phyloP scores from a whole-genome alignment of 495 filamentous ascomycete species.

The Lasiosphaeria miniovina region DNA sequence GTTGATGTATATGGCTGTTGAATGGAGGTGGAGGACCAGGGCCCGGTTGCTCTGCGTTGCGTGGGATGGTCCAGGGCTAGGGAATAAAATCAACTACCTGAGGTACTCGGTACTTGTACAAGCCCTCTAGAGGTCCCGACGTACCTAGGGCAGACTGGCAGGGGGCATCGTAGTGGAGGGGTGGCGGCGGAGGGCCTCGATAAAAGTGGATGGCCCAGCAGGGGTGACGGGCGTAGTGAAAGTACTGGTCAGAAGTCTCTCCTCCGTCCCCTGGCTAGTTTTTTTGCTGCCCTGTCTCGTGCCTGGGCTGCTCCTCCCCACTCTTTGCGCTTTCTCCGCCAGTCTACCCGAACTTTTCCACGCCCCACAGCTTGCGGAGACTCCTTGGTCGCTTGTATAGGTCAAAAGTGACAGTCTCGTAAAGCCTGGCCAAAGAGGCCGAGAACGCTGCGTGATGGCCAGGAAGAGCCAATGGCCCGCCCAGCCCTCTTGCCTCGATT shows the following conservation, averaged over 20 bases:
- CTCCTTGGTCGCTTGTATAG: neutral
- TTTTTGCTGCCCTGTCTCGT: neutral
- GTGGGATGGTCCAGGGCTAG: constrained; percentile 25
- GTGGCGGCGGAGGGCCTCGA: constrained; percentile 15
- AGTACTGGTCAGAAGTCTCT: constrained; percentile 15
- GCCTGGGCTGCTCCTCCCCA: neutral
- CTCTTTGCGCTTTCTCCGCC: neutral
- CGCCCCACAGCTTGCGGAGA: constrained; percentile 2
- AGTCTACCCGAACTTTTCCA: constrained; percentile 2
- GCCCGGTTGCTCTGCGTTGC: constrained; percentile 12
- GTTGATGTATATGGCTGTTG: constrained; percentile 35
- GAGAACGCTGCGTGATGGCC: too few species aligned
- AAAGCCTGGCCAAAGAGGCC: neutral
- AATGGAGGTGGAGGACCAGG: constrained; percentile 19
- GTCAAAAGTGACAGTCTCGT: too few species aligned
- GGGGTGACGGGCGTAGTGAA: constrained; percentile 12
- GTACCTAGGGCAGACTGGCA: constrained; percentile 18
- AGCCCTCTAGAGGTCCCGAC: constrained; percentile 22
- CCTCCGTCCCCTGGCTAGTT: neutral
- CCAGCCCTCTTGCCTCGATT: too few species aligned
- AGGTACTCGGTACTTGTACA: constrained; percentile 32
- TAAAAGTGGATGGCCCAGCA: constrained; percentile 7
- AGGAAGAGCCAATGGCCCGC: too few species aligned
- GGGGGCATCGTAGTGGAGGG: constrained; percentile 21
- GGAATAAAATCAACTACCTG: constrained; percentile 29